These are phyloP conservation scores for Flaveria ramosissima DNA, from an alignment of 129 eudicot species.

Conservation along the genomic window DNA sequence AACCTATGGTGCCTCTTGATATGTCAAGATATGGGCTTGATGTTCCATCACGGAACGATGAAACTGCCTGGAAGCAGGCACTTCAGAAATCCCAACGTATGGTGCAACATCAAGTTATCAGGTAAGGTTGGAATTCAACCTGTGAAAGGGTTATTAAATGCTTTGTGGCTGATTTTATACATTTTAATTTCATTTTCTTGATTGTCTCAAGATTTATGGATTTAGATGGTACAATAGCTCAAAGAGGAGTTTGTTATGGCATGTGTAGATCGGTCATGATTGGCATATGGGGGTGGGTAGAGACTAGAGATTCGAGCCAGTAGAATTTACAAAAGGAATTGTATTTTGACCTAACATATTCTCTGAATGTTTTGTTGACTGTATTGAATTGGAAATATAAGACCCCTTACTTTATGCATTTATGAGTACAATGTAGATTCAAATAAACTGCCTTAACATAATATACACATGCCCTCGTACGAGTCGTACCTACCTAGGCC, in stretches of 20 bases:
- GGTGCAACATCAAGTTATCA: conserved; percentile 91
- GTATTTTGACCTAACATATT: background rate
- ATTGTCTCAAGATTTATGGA: background rate
- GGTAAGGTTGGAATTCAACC: conserved; percentile 42
- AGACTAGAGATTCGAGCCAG: background rate
- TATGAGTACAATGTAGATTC: conserved; percentile 3
- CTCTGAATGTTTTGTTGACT: background rate
- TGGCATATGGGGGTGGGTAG: background rate
- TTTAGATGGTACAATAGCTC: conserved; percentile 2
- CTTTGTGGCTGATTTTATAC: conserved; percentile 12
- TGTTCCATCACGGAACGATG: conserved; percentile 82
- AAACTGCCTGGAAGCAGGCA: conserved; percentile 86
- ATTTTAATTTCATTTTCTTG: conserved; percentile 3
- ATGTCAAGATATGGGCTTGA: conserved; percentile 88
- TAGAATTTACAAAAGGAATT: background rate
- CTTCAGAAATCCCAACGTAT: conserved; percentile 90
- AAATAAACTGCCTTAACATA: conserved; percentile 9
- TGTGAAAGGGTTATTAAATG: conserved; percentile 1
- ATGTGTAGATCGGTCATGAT: background rate
- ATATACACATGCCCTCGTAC: background rate
- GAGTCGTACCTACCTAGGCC: background rate
- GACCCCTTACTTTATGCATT: background rate
- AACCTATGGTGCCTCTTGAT: conserved; percentile 87
- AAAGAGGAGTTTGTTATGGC: background rate
- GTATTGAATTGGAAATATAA: background rate